A percentile compares a stretch with the other conserved stretches of the same genome.
Conservation (phyloP, 1,139 yeast genomes). For the Hyphopichia buzzinii region DNA sequence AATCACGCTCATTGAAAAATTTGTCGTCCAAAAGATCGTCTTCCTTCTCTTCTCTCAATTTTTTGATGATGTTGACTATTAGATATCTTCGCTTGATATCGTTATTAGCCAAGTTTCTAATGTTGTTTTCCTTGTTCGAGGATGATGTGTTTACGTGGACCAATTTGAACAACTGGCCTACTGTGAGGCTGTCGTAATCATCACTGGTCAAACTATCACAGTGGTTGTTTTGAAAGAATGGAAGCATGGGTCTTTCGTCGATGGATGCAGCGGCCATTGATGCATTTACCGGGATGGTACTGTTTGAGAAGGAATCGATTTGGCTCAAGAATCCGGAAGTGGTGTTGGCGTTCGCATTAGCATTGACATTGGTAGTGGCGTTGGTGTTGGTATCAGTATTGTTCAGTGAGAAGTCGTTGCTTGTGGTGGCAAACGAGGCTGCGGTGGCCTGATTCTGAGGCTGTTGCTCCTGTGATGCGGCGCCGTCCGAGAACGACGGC, state of each 20-base stretch:
- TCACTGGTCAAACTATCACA: slow-evolving; percentile 34
- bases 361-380: not conserved
- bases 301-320: slow-evolving; percentile 4
- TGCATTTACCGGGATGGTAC: slow-evolving; percentile 9
- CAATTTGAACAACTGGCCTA: slow-evolving; percentile 40
- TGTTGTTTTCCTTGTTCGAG: slow-evolving; percentile 3
- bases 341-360: not conserved
- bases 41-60: slow-evolving; percentile 39
- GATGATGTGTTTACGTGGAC: slow-evolving; percentile 14
- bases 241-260: slow-evolving; percentile 7
- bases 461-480: slow-evolving; percentile 3
- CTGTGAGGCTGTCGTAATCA: slow-evolving; percentile 37
- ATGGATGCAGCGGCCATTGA: slow-evolving; percentile 18
- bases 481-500: not conserved
- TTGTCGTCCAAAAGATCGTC: slow-evolving; percentile 34
- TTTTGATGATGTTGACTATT: slow-evolving; percentile 35
- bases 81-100: slow-evolving; percentile 39
- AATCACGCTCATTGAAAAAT: slow-evolving; percentile 31
- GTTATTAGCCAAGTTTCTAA: slow-evolving; percentile 15
- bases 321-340: slow-evolving; percentile 4
- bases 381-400: not conserved
- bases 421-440: slow-evolving; percentile 2
- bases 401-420: slow-evolving; percentile 4
- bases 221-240: slow-evolving; percentile 21
- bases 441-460: slow-evolving; percentile 2